Base-by-base conservation (phyloP, 768 basidiomycete genomes). In the Dioszegia hungarica region DNA sequence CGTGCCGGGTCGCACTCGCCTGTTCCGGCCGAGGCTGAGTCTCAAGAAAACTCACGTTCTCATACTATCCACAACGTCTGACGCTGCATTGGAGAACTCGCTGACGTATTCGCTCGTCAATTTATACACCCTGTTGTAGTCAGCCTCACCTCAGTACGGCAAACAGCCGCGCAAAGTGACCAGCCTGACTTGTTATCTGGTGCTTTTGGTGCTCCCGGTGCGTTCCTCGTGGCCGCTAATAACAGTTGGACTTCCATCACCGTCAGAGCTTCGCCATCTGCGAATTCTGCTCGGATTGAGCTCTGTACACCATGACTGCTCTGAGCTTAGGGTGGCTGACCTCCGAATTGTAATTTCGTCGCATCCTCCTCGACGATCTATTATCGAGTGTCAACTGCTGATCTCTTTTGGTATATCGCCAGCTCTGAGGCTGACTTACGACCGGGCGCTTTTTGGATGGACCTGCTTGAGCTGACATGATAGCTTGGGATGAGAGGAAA, bases 261-360 rank as follows among this genome's bases (percentile, higher is more conserved):
- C 14, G 68, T 73, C 19, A 73, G 43, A 11, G 68, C 63, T 58
- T 73, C 71, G n/a, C 68, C 71, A 43, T 70, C 64, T 29, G 68
- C 68, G 27, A 68, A 70, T 12, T 67, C 71, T 69, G 46, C 22
- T 5, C 2, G 20, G 24, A 34, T 2, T 56, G 19, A 37, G 40
- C 22, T 45, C 12, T 27, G 27, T 29, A 5, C n/a, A n/a, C n/a
- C n/a, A n/a, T n/a, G n/a, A n/a, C n/a, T n/a, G n/a, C n/a, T n/a
- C n/a, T n/a, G n/a, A n/a, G n/a, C n/a, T n/a, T n/a, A n/a, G n/a
- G n/a, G n/a, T n/a, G n/a, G 45, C 66, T 64, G 24, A 67, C 70
- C 70, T 51, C 71, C 71, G 46, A 70, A 73, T 59, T 73, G 68
- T 36, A 69, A 57, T 54, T 73, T 73, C 12, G 71, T 70, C 28